phyloP scores from a whole-genome alignment of 2,329 filamentous ascomycete genomes.

The Ascochyta pisi region DNA sequence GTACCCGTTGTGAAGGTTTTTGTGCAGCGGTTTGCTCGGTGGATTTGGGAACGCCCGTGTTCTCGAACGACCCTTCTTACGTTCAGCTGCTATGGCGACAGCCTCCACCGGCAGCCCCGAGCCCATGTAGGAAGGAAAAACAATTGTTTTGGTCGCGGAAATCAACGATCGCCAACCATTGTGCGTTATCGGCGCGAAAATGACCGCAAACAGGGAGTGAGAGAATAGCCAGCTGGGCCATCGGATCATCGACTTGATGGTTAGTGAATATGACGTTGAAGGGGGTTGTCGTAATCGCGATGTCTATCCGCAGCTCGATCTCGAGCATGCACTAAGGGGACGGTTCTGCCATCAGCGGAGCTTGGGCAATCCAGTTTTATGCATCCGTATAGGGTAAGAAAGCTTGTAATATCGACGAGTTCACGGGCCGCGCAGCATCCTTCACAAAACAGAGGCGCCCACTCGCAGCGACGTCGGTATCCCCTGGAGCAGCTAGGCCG shows the following conservation, averaged over 20 bases:
- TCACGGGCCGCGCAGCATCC: constrained; percentile 40
- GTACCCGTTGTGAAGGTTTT: constrained; percentile 42
- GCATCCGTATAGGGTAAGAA: constrained; percentile 35
- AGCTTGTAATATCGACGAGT: constrained; percentile 35
- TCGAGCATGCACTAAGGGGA: constrained; percentile 31
- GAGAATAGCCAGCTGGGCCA: constrained; percentile 33
- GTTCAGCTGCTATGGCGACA: constrained; percentile 40
- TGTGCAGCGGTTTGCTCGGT: constrained; percentile 35
- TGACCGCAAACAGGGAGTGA: constrained; percentile 16
- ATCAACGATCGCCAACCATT: neutral
- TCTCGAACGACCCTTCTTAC: constrained; percentile 36
- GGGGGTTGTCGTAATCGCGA: constrained; percentile 35
- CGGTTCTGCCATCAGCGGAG: constrained; percentile 32
- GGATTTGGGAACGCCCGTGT: constrained; percentile 29
- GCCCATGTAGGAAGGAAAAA: constrained; percentile 26
- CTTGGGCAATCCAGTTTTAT: constrained; percentile 40
- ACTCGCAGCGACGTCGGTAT: neutral
- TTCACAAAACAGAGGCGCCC: constrained; percentile 27
- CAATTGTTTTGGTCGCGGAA: constrained; percentile 19
- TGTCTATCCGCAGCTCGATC: constrained; percentile 40
- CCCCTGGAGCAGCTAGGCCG: constrained; percentile 38
- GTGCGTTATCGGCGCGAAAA: constrained; percentile 17
- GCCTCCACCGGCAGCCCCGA: constrained; percentile 36
- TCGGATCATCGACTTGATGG: constrained; percentile 22
- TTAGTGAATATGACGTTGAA: constrained; percentile 44